phyloP scores from a whole-genome alignment of 306 rosid genomes.

The Quillaja saponaria region DNA sequence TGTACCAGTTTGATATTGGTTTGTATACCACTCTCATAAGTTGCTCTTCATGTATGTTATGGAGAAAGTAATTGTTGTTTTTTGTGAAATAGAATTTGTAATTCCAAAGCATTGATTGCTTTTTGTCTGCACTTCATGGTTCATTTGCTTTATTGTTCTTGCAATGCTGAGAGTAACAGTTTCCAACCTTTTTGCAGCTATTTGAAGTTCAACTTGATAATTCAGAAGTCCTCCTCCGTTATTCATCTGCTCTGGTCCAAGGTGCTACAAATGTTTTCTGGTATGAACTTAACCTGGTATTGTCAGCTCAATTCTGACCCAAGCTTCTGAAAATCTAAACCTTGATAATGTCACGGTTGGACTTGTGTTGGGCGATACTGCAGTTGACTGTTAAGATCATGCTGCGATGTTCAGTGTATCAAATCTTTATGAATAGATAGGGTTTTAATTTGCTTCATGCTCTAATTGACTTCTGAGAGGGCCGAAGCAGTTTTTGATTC shows the following conservation, averaged over 20 bases:
- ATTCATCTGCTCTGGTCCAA: conserved; percentile 96
- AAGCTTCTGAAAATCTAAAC: not conserved
- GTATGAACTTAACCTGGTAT: conserved; percentile 49
- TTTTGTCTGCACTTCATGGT: conserved; percentile 16
- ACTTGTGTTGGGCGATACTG: conserved; percentile 8
- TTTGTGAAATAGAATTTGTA: too few species aligned
- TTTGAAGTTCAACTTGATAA: conserved; percentile 84
- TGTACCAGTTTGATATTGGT: too few species aligned
- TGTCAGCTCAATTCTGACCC: not conserved
- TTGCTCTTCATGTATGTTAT: too few species aligned
- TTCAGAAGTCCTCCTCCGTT: conserved; percentile 90
- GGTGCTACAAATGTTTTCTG: conserved; percentile 96
- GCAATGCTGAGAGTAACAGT: conserved; percentile 24
- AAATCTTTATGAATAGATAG: not conserved
- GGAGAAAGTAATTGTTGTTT: too few species aligned
- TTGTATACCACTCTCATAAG: too few species aligned
- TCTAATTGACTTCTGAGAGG: conserved; percentile 19
- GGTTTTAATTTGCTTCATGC: conserved; percentile 5
- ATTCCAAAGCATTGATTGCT: too few species aligned
- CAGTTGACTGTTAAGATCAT: conserved; percentile 8
- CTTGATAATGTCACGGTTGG: not conserved
- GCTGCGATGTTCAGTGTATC: conserved; percentile 4
- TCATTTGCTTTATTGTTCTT: conserved; percentile 18
- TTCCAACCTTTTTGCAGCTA: conserved; percentile 56
- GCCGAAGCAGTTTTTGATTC: not conserved